Evolutionary conservation across 345 rosid species (phyloP), one percentile per base, ranked within the genome.

Genomic region (Tarenaya hassleriana): DNA sequence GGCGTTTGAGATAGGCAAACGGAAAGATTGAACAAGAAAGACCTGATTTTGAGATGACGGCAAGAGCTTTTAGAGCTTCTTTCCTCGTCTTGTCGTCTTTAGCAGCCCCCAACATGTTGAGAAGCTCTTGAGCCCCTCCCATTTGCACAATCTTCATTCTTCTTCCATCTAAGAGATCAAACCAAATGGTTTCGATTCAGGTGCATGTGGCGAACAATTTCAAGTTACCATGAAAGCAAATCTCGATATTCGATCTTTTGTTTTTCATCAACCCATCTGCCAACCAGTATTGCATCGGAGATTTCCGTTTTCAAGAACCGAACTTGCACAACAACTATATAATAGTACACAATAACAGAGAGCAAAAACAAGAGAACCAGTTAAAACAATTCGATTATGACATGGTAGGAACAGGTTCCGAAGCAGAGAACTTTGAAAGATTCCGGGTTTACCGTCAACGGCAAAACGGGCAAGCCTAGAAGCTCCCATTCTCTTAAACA

Each of bases 401-500:
- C n/a, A n/a, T n/a, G n/a, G n/a, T n/a, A n/a, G n/a, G n/a, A n/a
- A n/a, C n/a, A n/a, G n/a, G n/a, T n/a, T n/a, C n/a, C n/a, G n/a
- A n/a, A n/a, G n/a, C n/a, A 29, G 41, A 17, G 17, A 0, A 34
- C 16, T 27, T 31, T 29, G 52, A 45, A 32, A 7, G 24, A 38
- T 20, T 3, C 5, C 29, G 16, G 50, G 12, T 10, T 47, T 74
- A 91, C 95, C 96, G 50, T 87, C 87, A 43, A 75, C 60, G 16
- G 98, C 95, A 58, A 82, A 84, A 59, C 92, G 82, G 31, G 92
- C 71, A 57, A 91, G 73, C 75, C 96, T 73, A 41, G 96, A 84
- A 52, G 98, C 98, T 34, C 98, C 98, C 66, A 75, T 75, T 64
- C 98, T 70, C 69, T 87, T 91, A 70, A 82, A 87, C 76, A 84